Conservation (phyloP, 2,329 filamentous ascomycete species). For the Cercospora citrullina region DNA sequence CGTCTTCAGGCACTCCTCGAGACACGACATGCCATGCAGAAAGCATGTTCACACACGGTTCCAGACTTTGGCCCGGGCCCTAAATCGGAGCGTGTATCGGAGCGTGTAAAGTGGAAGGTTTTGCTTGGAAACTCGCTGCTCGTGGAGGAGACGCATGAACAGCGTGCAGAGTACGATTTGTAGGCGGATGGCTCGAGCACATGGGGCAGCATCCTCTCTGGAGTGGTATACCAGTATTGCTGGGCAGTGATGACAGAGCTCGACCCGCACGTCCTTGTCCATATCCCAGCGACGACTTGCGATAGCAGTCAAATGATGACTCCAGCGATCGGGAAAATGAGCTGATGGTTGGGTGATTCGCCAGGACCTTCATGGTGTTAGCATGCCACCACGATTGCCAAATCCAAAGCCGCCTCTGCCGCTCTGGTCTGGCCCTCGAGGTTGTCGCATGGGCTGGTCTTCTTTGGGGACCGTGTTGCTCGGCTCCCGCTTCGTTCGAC, state of each 20-base stretch:
- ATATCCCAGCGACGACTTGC: not conserved
- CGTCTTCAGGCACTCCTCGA: not conserved
- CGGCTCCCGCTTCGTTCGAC: constrained; percentile 54
- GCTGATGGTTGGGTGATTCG: not conserved
- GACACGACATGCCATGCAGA: not conserved
- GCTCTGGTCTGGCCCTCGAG: constrained; percentile 74
- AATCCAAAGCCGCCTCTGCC: constrained; percentile 80
- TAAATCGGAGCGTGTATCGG: too few relatives aligned
- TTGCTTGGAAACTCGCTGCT: not conserved
- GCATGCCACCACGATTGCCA: constrained; percentile 58
- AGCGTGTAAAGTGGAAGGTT: not conserved
- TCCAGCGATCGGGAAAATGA: not conserved
- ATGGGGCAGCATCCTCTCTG: not conserved
- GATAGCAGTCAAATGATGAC: not conserved
- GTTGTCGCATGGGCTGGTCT: constrained; percentile 69
- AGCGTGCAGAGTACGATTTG: not conserved
- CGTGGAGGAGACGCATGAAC: not conserved
- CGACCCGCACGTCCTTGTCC: not conserved
- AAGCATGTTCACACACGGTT: not conserved
- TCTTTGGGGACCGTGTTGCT: constrained; percentile 53
- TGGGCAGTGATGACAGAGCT: not conserved
- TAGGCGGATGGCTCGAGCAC: not conserved
- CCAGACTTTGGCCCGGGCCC: not conserved
- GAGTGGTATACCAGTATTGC: not conserved
- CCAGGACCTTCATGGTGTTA: not conserved